A percentile compares a stretch with the other conserved stretches of the same genome.
phyloP scores from a whole-genome alignment of 306 rosid genomes.

The Leucaena leucocephala region DNA sequence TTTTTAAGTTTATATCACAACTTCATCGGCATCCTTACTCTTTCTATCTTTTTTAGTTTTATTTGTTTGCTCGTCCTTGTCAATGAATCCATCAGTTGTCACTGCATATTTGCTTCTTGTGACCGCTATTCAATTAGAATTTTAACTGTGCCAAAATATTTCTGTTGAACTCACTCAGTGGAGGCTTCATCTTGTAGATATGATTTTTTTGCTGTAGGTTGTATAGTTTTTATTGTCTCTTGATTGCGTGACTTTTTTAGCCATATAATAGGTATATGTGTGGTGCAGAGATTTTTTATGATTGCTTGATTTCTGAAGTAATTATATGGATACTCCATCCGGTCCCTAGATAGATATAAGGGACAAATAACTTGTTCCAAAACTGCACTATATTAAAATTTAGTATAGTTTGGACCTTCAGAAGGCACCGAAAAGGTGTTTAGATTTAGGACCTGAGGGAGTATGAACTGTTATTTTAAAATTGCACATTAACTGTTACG shows the following conservation, averaged over 20 bases:
- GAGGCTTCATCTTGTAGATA: neutral
- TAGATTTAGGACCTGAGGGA: no score
- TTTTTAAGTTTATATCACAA: neutral
- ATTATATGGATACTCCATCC: neutral
- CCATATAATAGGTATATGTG: neutral
- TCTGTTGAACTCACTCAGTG: conserved; percentile 14
- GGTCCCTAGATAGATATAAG: neutral
- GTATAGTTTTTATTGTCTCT: neutral
- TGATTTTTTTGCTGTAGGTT: conserved; percentile 10
- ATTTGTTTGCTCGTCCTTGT: no score
- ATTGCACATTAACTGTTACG: neutral
- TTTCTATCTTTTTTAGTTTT: neutral
- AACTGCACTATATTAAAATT: no score
- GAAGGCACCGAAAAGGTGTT: no score
- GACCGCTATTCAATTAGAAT: neutral
- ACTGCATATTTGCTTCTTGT: neutral
- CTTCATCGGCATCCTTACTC: neutral
- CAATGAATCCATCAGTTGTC: neutral
- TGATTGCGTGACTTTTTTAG: neutral
- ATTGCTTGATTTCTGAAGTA: conserved; percentile 14
- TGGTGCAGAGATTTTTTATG: neutral
- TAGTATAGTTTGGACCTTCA: no score
- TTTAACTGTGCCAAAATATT: neutral
- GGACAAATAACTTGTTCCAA: neutral
- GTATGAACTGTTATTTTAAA: no score